Conservation (phyloP, 768 basidiomycete species). For the Mycena floridula region DNA sequence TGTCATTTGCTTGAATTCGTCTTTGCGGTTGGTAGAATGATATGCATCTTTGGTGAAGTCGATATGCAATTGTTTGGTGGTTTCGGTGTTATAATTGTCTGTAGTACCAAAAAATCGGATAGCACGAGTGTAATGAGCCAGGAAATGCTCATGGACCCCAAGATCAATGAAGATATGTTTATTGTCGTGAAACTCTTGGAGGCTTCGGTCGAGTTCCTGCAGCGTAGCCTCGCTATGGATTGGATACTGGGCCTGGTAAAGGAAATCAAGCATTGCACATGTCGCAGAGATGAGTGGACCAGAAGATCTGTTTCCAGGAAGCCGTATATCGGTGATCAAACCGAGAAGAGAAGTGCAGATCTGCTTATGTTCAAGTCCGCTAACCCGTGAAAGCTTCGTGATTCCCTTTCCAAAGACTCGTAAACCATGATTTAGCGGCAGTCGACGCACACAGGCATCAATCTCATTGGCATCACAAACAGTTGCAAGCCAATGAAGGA, state of each 20-base stretch:
- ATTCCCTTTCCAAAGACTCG: slow-evolving; percentile 24
- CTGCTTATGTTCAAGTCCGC: slow-evolving; percentile 20
- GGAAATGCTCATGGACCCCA: slow-evolving; percentile 24
- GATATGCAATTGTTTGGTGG: slow-evolving; percentile 34
- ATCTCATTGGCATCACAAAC: slow-evolving; percentile 24
- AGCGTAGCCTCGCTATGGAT: slow-evolving; percentile 25
- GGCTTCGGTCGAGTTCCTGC: slow-evolving; percentile 14
- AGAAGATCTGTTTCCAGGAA: slow-evolving; percentile 6
- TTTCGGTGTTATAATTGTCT: slow-evolving; percentile 35
- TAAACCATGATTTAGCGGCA: slow-evolving; percentile 22
- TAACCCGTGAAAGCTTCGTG: slow-evolving; percentile 15
- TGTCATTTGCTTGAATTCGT: slow-evolving; percentile 34
- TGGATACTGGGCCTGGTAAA: slow-evolving; percentile 29
- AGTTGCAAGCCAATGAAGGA: slow-evolving; percentile 22
- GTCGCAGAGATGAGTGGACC: slow-evolving; percentile 18
- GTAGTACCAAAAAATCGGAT: slow-evolving; percentile 27
- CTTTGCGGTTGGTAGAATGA: slow-evolving; percentile 24
- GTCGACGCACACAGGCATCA: slow-evolving; percentile 22
- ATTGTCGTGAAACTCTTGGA: slow-evolving; percentile 28
- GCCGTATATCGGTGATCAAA: slow-evolving; percentile 17
- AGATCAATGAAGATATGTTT: slow-evolving; percentile 29
- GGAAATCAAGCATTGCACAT: slow-evolving; percentile 29
- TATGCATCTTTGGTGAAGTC: slow-evolving; percentile 32
- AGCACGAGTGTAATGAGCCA: slow-evolving; percentile 23
- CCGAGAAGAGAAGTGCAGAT: slow-evolving; percentile 24